Percentiles rank a stretch among this genome's conserved stretches.
Conservation (phyloP, 805 yeast genomes). For the Blastobotrys robertii region DNA sequence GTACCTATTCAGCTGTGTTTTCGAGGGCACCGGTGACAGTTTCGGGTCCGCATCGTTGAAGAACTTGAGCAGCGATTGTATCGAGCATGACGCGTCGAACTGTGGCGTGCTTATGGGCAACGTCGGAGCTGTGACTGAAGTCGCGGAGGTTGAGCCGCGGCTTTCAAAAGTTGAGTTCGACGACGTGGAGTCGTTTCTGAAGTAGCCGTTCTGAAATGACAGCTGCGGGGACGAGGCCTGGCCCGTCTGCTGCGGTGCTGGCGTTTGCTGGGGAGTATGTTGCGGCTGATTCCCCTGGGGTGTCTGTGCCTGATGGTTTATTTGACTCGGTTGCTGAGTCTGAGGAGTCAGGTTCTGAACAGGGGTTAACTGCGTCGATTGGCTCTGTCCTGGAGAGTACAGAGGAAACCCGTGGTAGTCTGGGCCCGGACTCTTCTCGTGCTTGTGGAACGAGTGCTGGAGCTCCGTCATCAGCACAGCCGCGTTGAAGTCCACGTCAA, state of each 20-base stretch:
- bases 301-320: too few species aligned
- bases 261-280: too few species aligned
- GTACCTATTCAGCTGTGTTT: slow-evolving; percentile 23
- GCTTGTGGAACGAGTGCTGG: slow-evolving; percentile 13
- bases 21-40: slow-evolving; percentile 13
- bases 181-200: background rate
- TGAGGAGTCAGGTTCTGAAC: too few species aligned
- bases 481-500: slow-evolving; percentile 15
- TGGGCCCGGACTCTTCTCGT: too few species aligned
- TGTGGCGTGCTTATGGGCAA: slow-evolving; percentile 9
- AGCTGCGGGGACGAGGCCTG: slow-evolving; percentile 2
- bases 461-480: slow-evolving; percentile 19
- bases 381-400: too few species aligned
- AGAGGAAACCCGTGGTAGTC: too few species aligned
- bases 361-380: too few species aligned
- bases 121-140: slow-evolving; percentile 1
- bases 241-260: background rate
- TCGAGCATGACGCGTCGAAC: slow-evolving; percentile 9
- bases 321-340: background rate
- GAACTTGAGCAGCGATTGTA: slow-evolving; percentile 10
- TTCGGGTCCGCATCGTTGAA: slow-evolving; percentile 7
- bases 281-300: too few species aligned
- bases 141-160: background rate
- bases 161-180: background rate
- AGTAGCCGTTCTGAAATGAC: background rate